A percentile compares a stretch with the other conserved stretches of the same genome.
Evolutionary conservation across 2,329 filamentous ascomycete genomes (phyloP).

Genomic region (Aspergillus oerlinghausenensis): DNA sequence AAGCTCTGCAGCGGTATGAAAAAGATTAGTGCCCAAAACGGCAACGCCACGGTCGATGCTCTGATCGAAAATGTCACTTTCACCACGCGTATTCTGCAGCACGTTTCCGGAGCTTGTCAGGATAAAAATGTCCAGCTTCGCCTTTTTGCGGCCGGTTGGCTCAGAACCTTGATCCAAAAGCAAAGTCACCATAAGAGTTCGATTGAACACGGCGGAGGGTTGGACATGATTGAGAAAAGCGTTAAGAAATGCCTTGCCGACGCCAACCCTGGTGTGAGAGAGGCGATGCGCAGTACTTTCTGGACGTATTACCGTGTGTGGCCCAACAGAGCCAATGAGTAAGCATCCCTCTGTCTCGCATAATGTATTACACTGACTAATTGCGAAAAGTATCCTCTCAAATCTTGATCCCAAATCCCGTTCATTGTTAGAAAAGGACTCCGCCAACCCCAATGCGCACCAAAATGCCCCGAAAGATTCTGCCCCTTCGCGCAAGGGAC

Average conservation of each 20-base stretch:
- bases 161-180: slow-evolving; percentile 74
- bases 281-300: slow-evolving; percentile 78
- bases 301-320: slow-evolving; percentile 78
- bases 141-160: slow-evolving; percentile 73
- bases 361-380: slow-evolving; percentile 20
- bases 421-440: slow-evolving; percentile 74
- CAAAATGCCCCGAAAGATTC: slow-evolving; percentile 13
- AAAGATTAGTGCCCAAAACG: slow-evolving; percentile 83
- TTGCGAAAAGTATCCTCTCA: slow-evolving; percentile 62
- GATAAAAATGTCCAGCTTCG: slow-evolving; percentile 93
- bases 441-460: slow-evolving; percentile 59
- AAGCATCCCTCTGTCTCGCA: slow-evolving; percentile 35
- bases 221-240: slow-evolving; percentile 81
- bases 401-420: slow-evolving; percentile 73
- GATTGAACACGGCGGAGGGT: slow-evolving; percentile 76
- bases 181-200: slow-evolving; percentile 72
- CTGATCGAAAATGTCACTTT: slow-evolving; percentile 78
- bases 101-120: slow-evolving; percentile 74
- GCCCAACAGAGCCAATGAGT: slow-evolving; percentile 71
- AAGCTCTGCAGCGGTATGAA: slow-evolving; percentile 88
- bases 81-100: slow-evolving; percentile 74
- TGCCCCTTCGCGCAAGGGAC: slow-evolving; percentile 14
- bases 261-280: slow-evolving; percentile 83
- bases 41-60: slow-evolving; percentile 72
- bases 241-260: slow-evolving; percentile 86